These are phyloP conservation scores for Boehmeria nivea DNA, from an alignment of 306 rosid species.

Conservation along the genomic window DNA sequence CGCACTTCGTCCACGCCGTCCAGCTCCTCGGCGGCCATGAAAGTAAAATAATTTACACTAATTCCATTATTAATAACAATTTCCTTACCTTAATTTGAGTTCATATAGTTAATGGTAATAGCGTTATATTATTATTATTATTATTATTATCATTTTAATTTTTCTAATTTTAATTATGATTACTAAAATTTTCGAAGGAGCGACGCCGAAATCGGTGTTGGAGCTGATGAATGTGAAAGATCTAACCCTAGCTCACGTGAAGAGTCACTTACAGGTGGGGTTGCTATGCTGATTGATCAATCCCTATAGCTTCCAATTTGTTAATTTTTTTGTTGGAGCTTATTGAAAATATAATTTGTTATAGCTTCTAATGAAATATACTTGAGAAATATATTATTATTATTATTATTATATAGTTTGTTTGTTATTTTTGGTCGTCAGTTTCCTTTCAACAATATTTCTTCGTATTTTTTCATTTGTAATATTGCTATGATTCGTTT, in stretches of 20 bases:
- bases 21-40: conserved; percentile 96
- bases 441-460: conserved; percentile 2
- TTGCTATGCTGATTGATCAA: conserved; percentile 19
- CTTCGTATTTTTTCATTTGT: neutral
- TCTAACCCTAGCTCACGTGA: conserved; percentile 96
- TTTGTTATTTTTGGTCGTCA: conserved; percentile 9
- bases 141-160: neutral
- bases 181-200: conserved; percentile 37
- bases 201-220: conserved; percentile 89
- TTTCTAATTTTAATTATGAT: neutral
- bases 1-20: conserved; percentile 85
- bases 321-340: conserved; percentile 3
- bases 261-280: conserved; percentile 97
- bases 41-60: conserved; percentile 34
- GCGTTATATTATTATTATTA: neutral
- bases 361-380: no score
- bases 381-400: no score
- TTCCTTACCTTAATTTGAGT: no score
- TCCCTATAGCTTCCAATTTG: conserved; percentile 33
- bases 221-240: conserved; percentile 94
- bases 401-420: no score
- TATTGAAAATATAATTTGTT: no score
- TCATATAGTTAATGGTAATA: neutral
- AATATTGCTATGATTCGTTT: conserved; percentile 23
- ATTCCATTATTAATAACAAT: neutral